These are phyloP conservation scores for Podaxis pistillaris DNA, from an alignment of 768 basidiomycete species.

Conservation along the genomic window DNA sequence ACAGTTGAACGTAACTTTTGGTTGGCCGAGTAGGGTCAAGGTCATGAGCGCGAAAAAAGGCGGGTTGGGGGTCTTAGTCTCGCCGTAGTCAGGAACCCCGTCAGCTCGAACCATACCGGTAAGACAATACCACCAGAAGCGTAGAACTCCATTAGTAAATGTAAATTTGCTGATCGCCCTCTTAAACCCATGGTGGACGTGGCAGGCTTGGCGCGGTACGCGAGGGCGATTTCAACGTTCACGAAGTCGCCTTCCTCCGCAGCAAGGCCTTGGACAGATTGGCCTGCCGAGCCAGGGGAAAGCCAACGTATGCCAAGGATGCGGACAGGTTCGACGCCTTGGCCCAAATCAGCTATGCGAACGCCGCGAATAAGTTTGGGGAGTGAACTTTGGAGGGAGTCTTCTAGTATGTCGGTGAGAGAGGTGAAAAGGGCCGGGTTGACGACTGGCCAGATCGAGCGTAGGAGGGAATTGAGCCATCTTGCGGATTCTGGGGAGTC, in stretches of 20 bases:
- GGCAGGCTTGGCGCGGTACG: slow-evolving; percentile 55
- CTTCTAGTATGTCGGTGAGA: slow-evolving; percentile 62
- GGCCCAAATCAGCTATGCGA: slow-evolving; percentile 68
- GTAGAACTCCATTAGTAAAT: slow-evolving; percentile 71
- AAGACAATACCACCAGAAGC: slow-evolving; percentile 43
- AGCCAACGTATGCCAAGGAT: slow-evolving; percentile 64
- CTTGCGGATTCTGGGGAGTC: slow-evolving; percentile 23
- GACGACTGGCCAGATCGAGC: slow-evolving; percentile 69
- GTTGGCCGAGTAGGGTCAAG: slow-evolving; percentile 69
- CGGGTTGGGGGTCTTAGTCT: slow-evolving; percentile 67
- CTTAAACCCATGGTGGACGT: slow-evolving; percentile 33
- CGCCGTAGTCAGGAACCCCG: slow-evolving; percentile 59
- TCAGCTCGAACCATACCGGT: slow-evolving; percentile 72
- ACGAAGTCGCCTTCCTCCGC: slow-evolving; percentile 47
- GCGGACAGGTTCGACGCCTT: slow-evolving; percentile 66
- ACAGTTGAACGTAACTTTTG: slow-evolving; percentile 60
- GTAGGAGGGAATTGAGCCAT: slow-evolving; percentile 68
- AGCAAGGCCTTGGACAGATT: slow-evolving; percentile 29
- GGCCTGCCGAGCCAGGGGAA: slow-evolving; percentile 27
- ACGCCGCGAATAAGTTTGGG: slow-evolving; percentile 56
- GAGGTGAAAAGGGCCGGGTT: slow-evolving; percentile 65
- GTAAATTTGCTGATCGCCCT: slow-evolving; percentile 53
- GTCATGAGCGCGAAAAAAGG: slow-evolving; percentile 54
- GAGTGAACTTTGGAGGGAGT: slow-evolving; percentile 53
- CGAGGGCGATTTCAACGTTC: slow-evolving; percentile 71